phyloP scores from a whole-genome alignment of 768 basidiomycete genomes.

The Auricularia sp. region DNA sequence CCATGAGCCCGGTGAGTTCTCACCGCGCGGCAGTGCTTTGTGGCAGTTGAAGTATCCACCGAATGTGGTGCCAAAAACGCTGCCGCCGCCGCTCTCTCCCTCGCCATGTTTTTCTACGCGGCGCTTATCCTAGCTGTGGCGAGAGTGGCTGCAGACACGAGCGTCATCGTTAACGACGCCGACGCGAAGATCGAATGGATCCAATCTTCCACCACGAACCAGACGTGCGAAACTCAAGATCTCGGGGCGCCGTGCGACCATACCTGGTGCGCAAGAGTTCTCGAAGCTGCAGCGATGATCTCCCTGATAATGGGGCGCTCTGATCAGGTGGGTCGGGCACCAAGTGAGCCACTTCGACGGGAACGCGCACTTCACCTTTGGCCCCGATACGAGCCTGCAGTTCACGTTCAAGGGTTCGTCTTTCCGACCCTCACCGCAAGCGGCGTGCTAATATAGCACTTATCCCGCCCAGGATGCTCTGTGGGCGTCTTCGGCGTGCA shows the following conservation, averaged over 20 bases:
- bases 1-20: too few species aligned
- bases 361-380: neutral
- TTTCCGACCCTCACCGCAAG: neutral
- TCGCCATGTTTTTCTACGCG: too few species aligned
- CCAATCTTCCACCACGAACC: neutral
- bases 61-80: too few species aligned
- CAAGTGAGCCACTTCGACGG: neutral
- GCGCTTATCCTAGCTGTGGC: neutral
- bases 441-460: neutral
- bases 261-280: neutral
- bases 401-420: neutral
- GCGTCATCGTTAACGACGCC: neutral
- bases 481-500: neutral
- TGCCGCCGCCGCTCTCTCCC: too few species aligned
- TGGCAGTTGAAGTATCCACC: too few species aligned
- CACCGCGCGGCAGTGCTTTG: too few species aligned
- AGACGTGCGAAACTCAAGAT: neutral
- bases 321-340: neutral
- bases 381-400: neutral
- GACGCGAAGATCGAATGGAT: neutral
- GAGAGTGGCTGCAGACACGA: neutral
- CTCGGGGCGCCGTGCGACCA: neutral
- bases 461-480: neutral
- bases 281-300: neutral
- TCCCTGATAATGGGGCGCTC: neutral